Evolutionary conservation across 768 basidiomycete genomes (phyloP).

Genomic region (Auriscalpium orientale): DNA sequence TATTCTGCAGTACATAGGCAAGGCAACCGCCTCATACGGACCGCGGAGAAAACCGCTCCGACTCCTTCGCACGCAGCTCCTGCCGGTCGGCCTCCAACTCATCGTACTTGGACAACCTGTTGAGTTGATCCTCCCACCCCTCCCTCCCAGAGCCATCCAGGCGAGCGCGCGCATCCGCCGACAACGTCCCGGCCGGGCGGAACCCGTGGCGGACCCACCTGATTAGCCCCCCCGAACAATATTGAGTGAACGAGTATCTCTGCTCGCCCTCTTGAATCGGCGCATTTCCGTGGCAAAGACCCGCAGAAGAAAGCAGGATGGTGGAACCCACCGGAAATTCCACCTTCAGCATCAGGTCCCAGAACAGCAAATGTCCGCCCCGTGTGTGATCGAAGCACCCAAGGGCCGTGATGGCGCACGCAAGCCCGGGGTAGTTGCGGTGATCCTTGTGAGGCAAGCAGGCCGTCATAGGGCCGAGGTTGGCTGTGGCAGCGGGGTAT

Average conservation of each 20-base stretch:
- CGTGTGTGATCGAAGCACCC: constrained; percentile 7
- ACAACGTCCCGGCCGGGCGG: too few species aligned
- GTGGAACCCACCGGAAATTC: constrained; percentile 14
- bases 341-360: constrained; percentile 13
- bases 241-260: constrained; percentile 6
- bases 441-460: constrained; percentile 6
- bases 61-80: too few species aligned
- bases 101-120: too few species aligned
- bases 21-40: too few species aligned
- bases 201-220: background rate
- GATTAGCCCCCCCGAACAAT: constrained; percentile 1
- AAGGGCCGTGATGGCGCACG: constrained; percentile 12
- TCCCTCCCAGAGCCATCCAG: too few species aligned
- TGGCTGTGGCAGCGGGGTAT: constrained; percentile 12
- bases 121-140: too few species aligned
- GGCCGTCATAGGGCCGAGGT: constrained; percentile 7
- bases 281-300: constrained; percentile 13
- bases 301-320: constrained; percentile 14
- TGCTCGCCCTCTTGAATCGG: constrained; percentile 4
- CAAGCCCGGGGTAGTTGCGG: constrained; percentile 2
- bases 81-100: too few species aligned
- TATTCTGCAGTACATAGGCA: too few species aligned
- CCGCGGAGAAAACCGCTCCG: too few species aligned
- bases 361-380: constrained; percentile 14
- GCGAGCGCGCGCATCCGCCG: too few species aligned